Evolutionary conservation across 139 green algal genomes (phyloP), one percentile per base, ranked within the genome.

Genomic region (Micractinium sp.): DNA sequence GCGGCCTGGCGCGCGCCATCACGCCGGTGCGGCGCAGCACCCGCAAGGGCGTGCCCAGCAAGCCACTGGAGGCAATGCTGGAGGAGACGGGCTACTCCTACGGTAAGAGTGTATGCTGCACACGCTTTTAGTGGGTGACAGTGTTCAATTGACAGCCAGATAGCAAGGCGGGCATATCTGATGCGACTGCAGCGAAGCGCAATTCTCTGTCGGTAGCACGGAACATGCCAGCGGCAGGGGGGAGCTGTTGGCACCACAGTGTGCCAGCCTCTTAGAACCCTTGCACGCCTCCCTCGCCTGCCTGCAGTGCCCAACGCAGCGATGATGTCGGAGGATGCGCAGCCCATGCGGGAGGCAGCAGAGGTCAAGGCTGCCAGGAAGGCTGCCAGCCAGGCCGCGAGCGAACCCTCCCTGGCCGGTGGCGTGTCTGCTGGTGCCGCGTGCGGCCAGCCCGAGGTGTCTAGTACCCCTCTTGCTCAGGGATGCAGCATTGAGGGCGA

Each of bases 1-100:
- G 89, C n/a, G 74, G 47, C 38, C 60, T 84, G 36, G 61, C 71
- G 18, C 69, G 67, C 39, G 89, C 77, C 36, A 87, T 85, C 78
- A 91, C 89, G 35, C 89, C 89, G 0, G 89, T 91, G 53, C 81
- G 89, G 22, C 73, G 89, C 36, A 89, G 82, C 12, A 56, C 83
- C 23, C 83, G 89, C 60, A 76, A 81, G 29, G 33, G 47, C 33
- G n/a, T 35, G 1, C 25, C 77, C 18, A 23, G 9, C 47, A 71
- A 29, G 69, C 60, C 89, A 7, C 56, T 89, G 83, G 77, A 77
- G 73, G 89, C 79, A 9, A 75, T 89, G 83, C 82, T 91, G 47
- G 89, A 89, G 69, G 82, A 85, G 66, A 86, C 89, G 2, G 84
- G 75, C 47, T 91, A 73, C 67, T 80, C 66, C 9, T 90, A 90